Evolutionary conservation across 345 rosid species (phyloP), one percentile per base, ranked within the genome.

Genomic region (Acer campestre): DNA sequence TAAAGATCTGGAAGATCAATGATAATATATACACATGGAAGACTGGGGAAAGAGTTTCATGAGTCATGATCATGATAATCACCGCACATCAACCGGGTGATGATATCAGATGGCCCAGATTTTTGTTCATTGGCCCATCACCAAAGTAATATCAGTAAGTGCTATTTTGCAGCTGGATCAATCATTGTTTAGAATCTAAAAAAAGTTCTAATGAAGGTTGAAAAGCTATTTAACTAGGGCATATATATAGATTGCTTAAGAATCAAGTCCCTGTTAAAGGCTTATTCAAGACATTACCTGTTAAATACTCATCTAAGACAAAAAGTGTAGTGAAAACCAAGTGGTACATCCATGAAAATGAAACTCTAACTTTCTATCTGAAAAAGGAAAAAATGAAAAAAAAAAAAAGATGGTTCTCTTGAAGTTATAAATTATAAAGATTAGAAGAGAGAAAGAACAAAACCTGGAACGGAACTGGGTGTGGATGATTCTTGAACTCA

Each of bases 401-500:
- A 69, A 16, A 4, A 18, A 10, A 18, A 22, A 53, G 5, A n/a
- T 63, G 42, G 27, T 5, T 9, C n/a, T 25, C 14, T 62, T 42
- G 18, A 3, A 46, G 17, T 63, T 72, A 7, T 65, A 13, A 51
- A 65, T 7, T 65, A 51, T 44, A 0, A 17, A 9, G 18, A 2
- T 18, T 23, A 71, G 17, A 61, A 25, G 74, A 73, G 65, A 61
- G 58, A 40, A 73, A 46, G 12, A 78, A 18, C 51, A 42, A 59
- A 61, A 75, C 79, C 75, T 64, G 61, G 82, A 63, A 31, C 20
- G 29, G 62, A 56, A 53, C 73, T 23, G 73, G 22, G 16, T 31
- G 70, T 73, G 44, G 75, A 74, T 66, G 80, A 88, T 67, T 68
- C 98, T 93, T 95, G 82, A 91, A 86, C 88, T 78, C 77, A 82